Evolutionary conservation across 768 basidiomycete genomes (phyloP).

Genomic region (Melanogaster broomeanus): DNA sequence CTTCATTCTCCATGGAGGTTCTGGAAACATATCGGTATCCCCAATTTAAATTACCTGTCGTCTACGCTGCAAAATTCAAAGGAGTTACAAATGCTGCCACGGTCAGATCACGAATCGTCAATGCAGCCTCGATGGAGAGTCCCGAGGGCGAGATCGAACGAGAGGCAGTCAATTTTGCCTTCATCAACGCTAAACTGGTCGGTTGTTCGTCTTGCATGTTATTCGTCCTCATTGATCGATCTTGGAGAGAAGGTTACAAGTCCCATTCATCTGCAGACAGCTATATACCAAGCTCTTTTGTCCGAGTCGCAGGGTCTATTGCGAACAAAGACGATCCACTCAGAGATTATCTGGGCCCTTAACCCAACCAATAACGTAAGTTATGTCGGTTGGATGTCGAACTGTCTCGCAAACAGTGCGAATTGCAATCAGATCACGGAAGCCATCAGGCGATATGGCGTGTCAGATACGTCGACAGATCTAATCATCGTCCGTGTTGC

Average conservation of each 20-base stretch:
- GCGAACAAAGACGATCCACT: conserved; percentile 86
- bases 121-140: conserved; percentile 62
- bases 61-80: conserved; percentile 67
- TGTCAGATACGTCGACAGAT: conserved; percentile 63
- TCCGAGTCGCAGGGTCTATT: conserved; percentile 59
- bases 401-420: background rate
- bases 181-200: conserved; percentile 85
- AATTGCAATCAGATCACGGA: conserved; percentile 70
- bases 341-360: conserved; percentile 85
- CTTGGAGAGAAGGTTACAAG: conserved; percentile 73
- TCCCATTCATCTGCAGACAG: conserved; percentile 77
- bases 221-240: conserved; percentile 5
- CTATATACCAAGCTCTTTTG: conserved; percentile 79
- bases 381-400: background rate
- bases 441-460: conserved; percentile 81
- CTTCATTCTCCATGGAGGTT: conserved; percentile 18
- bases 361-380: conserved; percentile 86
- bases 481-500: conserved; percentile 75
- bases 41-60: conserved; percentile 47
- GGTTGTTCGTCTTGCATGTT: conserved; percentile 30
- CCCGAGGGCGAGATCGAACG: conserved; percentile 66
- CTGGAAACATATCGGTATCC: conserved; percentile 62
- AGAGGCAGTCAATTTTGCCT: conserved; percentile 85
- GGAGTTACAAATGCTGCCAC: conserved; percentile 62
- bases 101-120: conserved; percentile 67